phyloP scores from a whole-genome alignment of 257 asterid genomes.

The Solanum chilense region DNA sequence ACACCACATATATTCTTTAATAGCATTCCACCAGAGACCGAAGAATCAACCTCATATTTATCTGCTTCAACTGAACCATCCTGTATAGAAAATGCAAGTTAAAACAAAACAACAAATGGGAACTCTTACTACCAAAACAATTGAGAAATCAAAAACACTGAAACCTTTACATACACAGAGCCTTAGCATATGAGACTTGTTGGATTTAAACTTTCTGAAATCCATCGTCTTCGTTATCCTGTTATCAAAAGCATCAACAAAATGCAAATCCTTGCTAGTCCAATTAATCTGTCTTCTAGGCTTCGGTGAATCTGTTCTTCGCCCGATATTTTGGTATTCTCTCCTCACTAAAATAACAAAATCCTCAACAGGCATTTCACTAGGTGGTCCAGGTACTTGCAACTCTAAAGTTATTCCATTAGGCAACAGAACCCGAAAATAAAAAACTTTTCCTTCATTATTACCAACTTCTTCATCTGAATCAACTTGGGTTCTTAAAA shows the following conservation, averaged over 20 bases:
- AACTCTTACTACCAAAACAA: background rate
- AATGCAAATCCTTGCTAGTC: conserved; percentile 26
- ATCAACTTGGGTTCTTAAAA: background rate
- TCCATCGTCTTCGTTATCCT: conserved; percentile 11
- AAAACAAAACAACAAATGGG: background rate
- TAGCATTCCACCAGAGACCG: background rate
- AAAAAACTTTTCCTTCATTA: background rate
- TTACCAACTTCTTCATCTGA: background rate
- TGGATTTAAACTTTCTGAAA: conserved; percentile 17
- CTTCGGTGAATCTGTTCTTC: background rate
- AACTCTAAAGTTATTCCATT: conserved; percentile 35
- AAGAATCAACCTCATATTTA: conserved; percentile 39
- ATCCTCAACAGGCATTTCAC: conserved; percentile 19
- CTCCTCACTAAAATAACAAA: conserved; percentile 13
- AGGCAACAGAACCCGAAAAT: conserved; percentile 47
- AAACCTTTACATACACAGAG: conserved; percentile 27
- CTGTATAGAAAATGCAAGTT: conserved; percentile 19
- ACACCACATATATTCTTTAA: background rate
- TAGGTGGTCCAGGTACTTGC: conserved; percentile 7
- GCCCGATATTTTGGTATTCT: conserved; percentile 1
- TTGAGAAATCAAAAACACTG: background rate
- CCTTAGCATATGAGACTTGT: conserved; percentile 26
- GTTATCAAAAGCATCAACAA: conserved; percentile 28
- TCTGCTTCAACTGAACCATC: conserved; percentile 51
- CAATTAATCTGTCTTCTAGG: conserved; percentile 25